phyloP scores from a whole-genome alignment of 2,329 filamentous ascomycete species.

The Torrubiella hemipterigena region DNA sequence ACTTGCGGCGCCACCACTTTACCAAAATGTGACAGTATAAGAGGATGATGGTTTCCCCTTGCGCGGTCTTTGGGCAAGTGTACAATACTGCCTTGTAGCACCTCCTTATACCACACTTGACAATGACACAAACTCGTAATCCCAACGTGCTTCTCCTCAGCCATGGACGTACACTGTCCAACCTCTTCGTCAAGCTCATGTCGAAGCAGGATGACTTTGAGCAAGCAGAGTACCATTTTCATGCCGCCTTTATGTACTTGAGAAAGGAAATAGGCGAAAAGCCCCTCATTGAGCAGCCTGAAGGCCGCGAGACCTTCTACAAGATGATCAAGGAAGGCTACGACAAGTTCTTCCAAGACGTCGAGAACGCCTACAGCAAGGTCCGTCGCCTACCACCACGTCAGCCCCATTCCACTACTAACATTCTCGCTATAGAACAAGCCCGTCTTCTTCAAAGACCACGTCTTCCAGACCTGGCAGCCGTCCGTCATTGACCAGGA shows the following conservation, averaged over 20 bases:
- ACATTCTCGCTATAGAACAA: not conserved
- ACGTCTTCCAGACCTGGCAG: constrained; percentile 3
- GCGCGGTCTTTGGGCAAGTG: no score
- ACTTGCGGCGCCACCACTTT: no score
- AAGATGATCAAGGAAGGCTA: constrained; percentile 2
- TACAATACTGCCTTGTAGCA: no score
- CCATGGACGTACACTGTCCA: constrained; percentile 5
- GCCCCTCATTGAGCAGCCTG: not conserved
- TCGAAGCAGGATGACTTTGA: constrained; percentile 6
- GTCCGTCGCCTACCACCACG: not conserved
- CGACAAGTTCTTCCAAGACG: not conserved
- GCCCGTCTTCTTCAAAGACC: constrained; percentile 5
- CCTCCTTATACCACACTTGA: no score
- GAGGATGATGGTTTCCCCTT: no score
- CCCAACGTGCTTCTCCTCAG: constrained; percentile 6
- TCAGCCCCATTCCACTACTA: not conserved
- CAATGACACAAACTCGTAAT: constrained; percentile 4
- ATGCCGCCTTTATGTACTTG: constrained; percentile 2
- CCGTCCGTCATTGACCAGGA: constrained; percentile 2
- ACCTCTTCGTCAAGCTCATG: constrained; percentile 6
- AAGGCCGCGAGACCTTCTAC: constrained; percentile 1
- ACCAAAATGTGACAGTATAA: no score
- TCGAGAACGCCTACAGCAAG: constrained; percentile 2
- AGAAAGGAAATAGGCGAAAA: not conserved
- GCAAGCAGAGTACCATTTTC: constrained; percentile 4